phyloP scores from a whole-genome alignment of 129 eudicot species.

The Saposhnikovia divaricata region DNA sequence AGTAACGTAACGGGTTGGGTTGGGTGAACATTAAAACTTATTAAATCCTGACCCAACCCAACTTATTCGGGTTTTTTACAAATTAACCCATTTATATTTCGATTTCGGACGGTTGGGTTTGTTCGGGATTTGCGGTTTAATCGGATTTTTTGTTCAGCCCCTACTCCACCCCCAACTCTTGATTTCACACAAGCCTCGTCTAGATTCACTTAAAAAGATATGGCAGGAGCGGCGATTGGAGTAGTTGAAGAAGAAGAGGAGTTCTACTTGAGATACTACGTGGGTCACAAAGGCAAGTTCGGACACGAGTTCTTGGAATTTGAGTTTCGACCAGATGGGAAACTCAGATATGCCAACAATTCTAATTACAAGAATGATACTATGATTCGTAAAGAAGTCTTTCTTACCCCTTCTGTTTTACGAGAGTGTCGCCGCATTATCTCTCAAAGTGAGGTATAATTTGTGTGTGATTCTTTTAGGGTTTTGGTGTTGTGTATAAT shows the following conservation, averaged over 20 bases:
- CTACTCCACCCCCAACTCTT: no score
- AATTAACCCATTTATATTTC: no score
- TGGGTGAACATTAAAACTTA: no score
- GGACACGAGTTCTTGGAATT: constrained; percentile 96
- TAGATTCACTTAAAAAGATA: no score
- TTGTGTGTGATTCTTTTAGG: not conserved
- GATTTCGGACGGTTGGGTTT: no score
- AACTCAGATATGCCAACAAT: constrained; percentile 95
- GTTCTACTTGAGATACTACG: constrained; percentile 93
- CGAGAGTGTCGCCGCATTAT: constrained; percentile 12
- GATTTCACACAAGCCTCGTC: no score
- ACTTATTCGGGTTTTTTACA: no score
- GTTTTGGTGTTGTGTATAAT: not conserved
- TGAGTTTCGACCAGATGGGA: constrained; percentile 96
- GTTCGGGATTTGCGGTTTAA: no score
- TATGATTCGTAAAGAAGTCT: constrained; percentile 94
- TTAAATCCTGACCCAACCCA: no score
- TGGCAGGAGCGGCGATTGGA: constrained; percentile 5
- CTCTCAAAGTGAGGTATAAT: not conserved
- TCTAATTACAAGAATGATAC: constrained; percentile 97
- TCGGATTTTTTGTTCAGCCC: no score
- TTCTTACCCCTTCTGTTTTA: constrained; percentile 80
- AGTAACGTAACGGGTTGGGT: no score
- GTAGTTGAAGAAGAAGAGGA: constrained; percentile 39
- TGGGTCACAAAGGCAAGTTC: constrained; percentile 94